Evolutionary conservation across 164 flowering plant species (phyloP).

Genomic region (Amborella trichopoda): DNA sequence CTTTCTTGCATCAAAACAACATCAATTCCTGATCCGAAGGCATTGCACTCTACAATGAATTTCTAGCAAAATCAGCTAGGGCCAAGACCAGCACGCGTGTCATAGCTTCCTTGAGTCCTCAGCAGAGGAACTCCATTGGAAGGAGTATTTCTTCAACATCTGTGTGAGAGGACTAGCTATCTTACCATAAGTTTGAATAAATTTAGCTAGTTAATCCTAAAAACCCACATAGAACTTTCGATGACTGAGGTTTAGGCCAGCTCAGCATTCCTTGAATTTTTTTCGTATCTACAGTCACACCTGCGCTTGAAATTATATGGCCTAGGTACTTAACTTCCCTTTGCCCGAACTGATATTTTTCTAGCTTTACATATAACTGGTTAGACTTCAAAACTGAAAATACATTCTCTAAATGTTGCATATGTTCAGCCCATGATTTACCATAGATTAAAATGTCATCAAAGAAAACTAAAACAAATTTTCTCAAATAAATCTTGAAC

Average conservation of each 20-base stretch:
- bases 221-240: background rate
- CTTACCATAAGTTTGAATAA: background rate
- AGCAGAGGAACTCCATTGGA: background rate
- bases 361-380: too few species aligned
- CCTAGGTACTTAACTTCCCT: too few species aligned
- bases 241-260: background rate
- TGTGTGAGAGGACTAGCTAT: conserved; percentile 1
- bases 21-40: too few species aligned
- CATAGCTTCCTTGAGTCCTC: background rate
- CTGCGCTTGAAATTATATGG: background rate
- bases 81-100: background rate
- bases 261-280: background rate
- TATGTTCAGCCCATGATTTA: background rate
- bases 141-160: background rate
- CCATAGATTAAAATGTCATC: conserved; percentile 1
- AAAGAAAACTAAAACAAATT: conserved; percentile 2
- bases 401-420: background rate
- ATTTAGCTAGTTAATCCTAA: background rate
- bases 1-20: too few species aligned
- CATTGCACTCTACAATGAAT: background rate
- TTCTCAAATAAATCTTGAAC: background rate
- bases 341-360: too few species aligned
- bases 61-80: background rate
- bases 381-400: background rate
- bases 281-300: background rate